Base-by-base conservation (phyloP, 1,284 basidiomycete genomes). In the Exobasidium cylindrosporum region DNA sequence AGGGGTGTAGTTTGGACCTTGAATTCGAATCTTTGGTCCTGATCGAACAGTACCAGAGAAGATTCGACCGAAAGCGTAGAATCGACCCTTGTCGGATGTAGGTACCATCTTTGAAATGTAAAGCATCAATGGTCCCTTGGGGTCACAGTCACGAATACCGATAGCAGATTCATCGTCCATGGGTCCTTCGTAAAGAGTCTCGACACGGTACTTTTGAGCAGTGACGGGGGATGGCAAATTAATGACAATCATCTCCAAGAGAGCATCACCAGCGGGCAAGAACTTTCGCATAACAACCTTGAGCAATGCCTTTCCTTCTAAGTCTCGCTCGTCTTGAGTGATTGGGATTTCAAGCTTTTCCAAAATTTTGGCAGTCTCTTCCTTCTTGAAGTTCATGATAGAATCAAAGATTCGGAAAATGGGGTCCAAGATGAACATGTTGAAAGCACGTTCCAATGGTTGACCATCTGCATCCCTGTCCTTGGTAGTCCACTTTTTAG, bases 71-170 rank as follows among this genome's bases (percentile, higher is more conserved):
- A 99, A 98, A 72, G 96, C 96, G 84, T 98, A 98, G 90, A 98
- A 99, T 72, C 96, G 94, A 80, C 96, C 96, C 85, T 98, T 98
- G 84, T 99, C 96, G 77, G 95, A 96, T 63, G 96, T 98, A 71
- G 96, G 96, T 74, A 98, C 95, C 96, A 99, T 98, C 88, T 98
- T 98, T 78, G 96, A 98, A 84, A 99, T 86, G 84, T 99, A 99
- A 76, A 97, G 87, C 83, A 98, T 94, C 73, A 99, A 89, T 72
- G 96, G 96, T 69, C 88, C 96, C 69, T 89, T 91, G 82, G 96
- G 89, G 84, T 98, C 92, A 82, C 96, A 99, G 83, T 98, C 94
- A 70, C 96, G 89, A 84, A 99, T 96, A 85, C 88, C 92, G 78
- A 97, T 93, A 77, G 96, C 96, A 64, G 92, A 95, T 84, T 98